Conservation (phyloP, 192 early-diverging fungal genomes). For the Mortierella alpina region DNA sequence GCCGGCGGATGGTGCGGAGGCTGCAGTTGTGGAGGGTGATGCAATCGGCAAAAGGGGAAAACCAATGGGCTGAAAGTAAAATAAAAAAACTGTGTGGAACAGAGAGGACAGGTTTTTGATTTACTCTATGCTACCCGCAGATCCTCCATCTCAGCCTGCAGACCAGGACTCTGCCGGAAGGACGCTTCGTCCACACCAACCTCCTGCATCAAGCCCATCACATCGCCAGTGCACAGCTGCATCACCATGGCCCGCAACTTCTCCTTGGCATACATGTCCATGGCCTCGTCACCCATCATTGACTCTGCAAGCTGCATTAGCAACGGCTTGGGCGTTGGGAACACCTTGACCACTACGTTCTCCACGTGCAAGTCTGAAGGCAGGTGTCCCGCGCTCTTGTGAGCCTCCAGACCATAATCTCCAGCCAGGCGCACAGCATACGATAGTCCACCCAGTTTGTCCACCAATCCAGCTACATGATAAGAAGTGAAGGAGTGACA, state of each 20-base stretch:
- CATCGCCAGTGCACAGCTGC: slow-evolving; percentile 28
- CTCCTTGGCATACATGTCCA: slow-evolving; percentile 50
- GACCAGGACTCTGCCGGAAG: slow-evolving; percentile 1
- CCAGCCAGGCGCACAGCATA: slow-evolving; percentile 58
- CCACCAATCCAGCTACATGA: slow-evolving; percentile 64
- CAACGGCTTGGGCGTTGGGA: slow-evolving; percentile 55
- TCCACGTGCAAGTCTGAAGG: slow-evolving; percentile 38
- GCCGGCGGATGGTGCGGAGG: too few species aligned
- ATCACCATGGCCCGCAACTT: slow-evolving; percentile 43
- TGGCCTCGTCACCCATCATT: slow-evolving; percentile 44
- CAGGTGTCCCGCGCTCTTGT: slow-evolving; percentile 39
- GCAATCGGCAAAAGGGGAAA: neutral
- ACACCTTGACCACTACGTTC: slow-evolving; percentile 59
- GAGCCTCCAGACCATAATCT: slow-evolving; percentile 45
- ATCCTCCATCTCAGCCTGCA: slow-evolving; percentile 34
- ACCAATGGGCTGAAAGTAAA: too few species aligned
- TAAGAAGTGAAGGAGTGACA: neutral
- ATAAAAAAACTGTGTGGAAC: too few species aligned
- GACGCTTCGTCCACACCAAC: slow-evolving; percentile 12
- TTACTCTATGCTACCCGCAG: neutral
- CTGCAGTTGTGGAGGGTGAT: neutral
- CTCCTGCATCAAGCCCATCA: slow-evolving; percentile 32
- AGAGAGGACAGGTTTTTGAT: too few species aligned
- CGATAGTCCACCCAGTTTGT: slow-evolving; percentile 68
- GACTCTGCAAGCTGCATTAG: slow-evolving; percentile 31